These are phyloP conservation scores for Colletotrichum sp. DNA, from an alignment of 2,329 filamentous ascomycete species.

Conservation along the genomic window DNA sequence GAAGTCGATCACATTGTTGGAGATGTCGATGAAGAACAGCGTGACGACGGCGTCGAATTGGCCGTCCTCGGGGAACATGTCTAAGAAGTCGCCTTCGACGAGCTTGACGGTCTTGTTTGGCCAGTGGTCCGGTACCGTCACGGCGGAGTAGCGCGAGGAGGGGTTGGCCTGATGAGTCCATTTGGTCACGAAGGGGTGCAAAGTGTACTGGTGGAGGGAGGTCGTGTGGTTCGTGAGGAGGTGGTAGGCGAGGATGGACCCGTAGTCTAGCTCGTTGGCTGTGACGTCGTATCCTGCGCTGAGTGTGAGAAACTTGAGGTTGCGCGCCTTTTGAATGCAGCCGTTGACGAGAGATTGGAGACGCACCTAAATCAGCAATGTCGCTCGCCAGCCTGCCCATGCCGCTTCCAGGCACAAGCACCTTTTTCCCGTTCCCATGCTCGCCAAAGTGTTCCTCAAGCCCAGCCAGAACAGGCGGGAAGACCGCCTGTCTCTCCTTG, in stretches of 20 bases:
- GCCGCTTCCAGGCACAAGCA: background rate
- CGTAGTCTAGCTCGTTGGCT: background rate
- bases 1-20: background rate
- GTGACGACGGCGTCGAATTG: background rate
- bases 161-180: slow-evolving; percentile 23
- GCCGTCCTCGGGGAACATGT: background rate
- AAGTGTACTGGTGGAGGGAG: background rate
- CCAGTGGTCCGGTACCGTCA: background rate
- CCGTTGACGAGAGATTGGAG: background rate
- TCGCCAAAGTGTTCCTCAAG: too few species aligned
- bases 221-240: background rate
- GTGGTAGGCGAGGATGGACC: background rate
- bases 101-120: background rate
- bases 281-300: background rate
- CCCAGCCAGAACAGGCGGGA: too few species aligned
- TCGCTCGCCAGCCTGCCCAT: background rate
- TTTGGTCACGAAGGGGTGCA: background rate
- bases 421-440: too few species aligned
- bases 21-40: background rate
- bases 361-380: background rate
- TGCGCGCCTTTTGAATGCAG: background rate
- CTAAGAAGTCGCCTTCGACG: background rate
- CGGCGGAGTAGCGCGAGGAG: slow-evolving; percentile 20
- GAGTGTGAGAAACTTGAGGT: background rate
- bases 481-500: too few species aligned